Percentiles rank a stretch among this genome's conserved stretches.
Conservation (phyloP, 441 rosid species). For the Adansonia rubrostipa region DNA sequence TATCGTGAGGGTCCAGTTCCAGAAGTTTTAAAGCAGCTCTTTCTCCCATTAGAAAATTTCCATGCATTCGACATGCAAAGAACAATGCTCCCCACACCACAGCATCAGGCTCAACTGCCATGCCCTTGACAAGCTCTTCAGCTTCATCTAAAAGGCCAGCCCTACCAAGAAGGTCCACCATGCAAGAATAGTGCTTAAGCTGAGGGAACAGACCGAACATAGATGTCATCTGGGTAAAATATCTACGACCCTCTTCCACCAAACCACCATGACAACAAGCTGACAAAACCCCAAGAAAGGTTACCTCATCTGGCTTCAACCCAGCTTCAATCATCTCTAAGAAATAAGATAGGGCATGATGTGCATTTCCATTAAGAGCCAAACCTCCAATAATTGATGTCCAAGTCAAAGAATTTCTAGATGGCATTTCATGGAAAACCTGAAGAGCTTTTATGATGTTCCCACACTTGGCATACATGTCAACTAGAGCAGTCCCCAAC, state of each 20-base stretch:
- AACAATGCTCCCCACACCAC: constrained; percentile 84
- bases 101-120: constrained; percentile 78
- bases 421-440: constrained; percentile 64
- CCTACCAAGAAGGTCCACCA: constrained; percentile 89
- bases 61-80: constrained; percentile 75
- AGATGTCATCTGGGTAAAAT: constrained; percentile 66
- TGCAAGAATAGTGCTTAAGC: constrained; percentile 80
- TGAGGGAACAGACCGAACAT: constrained; percentile 57
- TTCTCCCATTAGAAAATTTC: constrained; percentile 67
- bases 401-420: constrained; percentile 75
- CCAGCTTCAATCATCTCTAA: constrained; percentile 64
- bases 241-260: constrained; percentile 69
- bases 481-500: constrained; percentile 78
- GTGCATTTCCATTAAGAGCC: constrained; percentile 73
- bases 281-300: constrained; percentile 73
- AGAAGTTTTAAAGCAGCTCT: constrained; percentile 75
- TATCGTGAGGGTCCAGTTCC: constrained; percentile 74
- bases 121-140: constrained; percentile 59
- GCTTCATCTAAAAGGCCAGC: constrained; percentile 82
- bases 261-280: constrained; percentile 93
- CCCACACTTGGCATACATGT: constrained; percentile 93
- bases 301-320: constrained; percentile 77
- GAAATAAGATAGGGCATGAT: constrained; percentile 68
- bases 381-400: constrained; percentile 77
- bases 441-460: constrained; percentile 66